phyloP scores from a whole-genome alignment of 257 asterid genomes.

The Nicotiana otophora region DNA sequence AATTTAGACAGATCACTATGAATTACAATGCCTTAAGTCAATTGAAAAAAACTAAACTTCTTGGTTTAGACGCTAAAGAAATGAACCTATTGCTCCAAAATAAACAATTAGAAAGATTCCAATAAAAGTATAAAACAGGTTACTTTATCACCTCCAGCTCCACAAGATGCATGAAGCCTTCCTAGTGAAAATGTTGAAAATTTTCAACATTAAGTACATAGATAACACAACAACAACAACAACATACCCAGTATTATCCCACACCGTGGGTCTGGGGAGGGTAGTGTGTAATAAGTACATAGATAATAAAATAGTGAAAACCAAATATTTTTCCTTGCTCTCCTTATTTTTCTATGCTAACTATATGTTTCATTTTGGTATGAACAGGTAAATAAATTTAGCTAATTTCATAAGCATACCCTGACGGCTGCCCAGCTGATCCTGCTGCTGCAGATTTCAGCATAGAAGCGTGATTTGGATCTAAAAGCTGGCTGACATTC shows the following conservation, averaged over 20 bases:
- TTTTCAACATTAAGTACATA: not conserved
- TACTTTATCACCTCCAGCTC: not conserved
- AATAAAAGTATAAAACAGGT: not conserved
- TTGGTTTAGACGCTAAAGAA: not conserved
- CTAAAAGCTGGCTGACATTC: slow-evolving; percentile 68
- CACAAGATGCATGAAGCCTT: not conserved
- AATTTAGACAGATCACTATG: not conserved
- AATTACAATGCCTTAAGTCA: not conserved
- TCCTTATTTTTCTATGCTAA: not conserved
- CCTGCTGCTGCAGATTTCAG: slow-evolving; percentile 85
- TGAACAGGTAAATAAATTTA: slow-evolving; percentile 3
- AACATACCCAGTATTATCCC: no score
- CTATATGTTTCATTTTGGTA: slow-evolving; percentile 1
- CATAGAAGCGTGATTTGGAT: slow-evolving; percentile 82
- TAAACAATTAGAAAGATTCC: not conserved
- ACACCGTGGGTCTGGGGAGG: no score
- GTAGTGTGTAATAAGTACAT: not conserved
- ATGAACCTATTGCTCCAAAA: not conserved
- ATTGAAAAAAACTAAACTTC: not conserved
- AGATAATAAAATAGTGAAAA: not conserved
- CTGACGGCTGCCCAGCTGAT: slow-evolving; percentile 77
- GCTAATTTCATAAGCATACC: slow-evolving; percentile 37
- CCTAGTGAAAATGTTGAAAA: not conserved
- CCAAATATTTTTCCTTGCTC: not conserved
- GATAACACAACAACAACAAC: not conserved